A percentile compares a stretch with the other conserved stretches of the same genome.
Evolutionary conservation across 2,329 filamentous ascomycete genomes (phyloP).

Genomic region (Rugonectria rugulosa): DNA sequence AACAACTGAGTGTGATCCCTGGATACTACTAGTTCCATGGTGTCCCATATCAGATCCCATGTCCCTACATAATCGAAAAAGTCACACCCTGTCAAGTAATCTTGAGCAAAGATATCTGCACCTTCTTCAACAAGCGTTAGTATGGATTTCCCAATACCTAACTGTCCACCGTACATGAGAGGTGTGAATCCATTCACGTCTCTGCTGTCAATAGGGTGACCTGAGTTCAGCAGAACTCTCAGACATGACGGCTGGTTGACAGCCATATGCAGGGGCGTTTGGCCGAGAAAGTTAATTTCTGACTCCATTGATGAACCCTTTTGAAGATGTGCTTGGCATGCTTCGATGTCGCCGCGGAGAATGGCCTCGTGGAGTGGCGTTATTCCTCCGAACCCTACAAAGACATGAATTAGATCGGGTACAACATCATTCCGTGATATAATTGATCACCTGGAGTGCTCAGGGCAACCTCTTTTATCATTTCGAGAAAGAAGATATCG

Average conservation of each 20-base stretch:
- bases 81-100: neutral
- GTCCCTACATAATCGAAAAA: neutral
- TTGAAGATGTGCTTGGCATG: neutral
- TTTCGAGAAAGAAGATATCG: conserved; percentile 1
- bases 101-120: neutral
- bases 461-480: neutral
- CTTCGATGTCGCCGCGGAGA: neutral
- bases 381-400: neutral
- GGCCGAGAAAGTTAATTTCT: conserved; percentile 2
- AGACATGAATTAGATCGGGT: neutral
- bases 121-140: neutral
- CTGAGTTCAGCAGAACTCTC: neutral
- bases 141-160: neutral
- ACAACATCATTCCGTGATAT: neutral
- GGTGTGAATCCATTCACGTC: conserved; percentile 1
- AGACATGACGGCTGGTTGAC: neutral
- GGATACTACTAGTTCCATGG: neutral
- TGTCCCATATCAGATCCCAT: neutral
- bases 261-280: conserved; percentile 7
- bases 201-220: neutral
- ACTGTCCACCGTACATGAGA: neutral
- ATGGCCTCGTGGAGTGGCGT: conserved; percentile 2
- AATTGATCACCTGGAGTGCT: neutral
- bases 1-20: neutral
- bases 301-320: neutral